Percentiles rank a stretch among this genome's conserved stretches.
These are phyloP conservation scores for Hortaea werneckii DNA, from an alignment of 2,329 filamentous ascomycete species.

Conservation along the genomic window DNA sequence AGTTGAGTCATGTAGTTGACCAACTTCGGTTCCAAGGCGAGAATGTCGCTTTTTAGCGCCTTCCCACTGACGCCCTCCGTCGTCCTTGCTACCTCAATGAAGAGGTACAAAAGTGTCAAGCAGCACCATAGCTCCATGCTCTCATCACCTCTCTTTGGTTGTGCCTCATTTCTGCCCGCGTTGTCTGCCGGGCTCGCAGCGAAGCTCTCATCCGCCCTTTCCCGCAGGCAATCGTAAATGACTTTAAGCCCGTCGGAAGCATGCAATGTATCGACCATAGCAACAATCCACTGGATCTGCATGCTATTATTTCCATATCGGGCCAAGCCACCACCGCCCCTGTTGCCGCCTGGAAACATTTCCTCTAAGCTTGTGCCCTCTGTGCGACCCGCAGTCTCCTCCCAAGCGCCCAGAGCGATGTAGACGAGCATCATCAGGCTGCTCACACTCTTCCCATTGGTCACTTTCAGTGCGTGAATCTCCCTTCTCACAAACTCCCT, in stretches of 20 bases:
- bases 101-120: slow-evolving; percentile 39
- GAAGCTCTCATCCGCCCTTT: slow-evolving; percentile 20
- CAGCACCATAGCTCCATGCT: slow-evolving; percentile 38
- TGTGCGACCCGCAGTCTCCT: slow-evolving; percentile 37
- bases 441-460: slow-evolving; percentile 21
- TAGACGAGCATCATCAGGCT: slow-evolving; percentile 36
- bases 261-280: slow-evolving; percentile 33
- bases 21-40: slow-evolving; percentile 46
- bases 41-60: slow-evolving; percentile 22
- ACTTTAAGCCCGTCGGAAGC: slow-evolving; percentile 30
- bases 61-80: slow-evolving; percentile 15
- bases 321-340: slow-evolving; percentile 21
- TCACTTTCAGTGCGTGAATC: slow-evolving; percentile 26
- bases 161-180: slow-evolving; percentile 16
- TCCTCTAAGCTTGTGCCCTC: slow-evolving; percentile 17
- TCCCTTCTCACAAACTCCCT: slow-evolving; percentile 46
- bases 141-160: slow-evolving; percentile 18
- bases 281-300: slow-evolving; percentile 37
- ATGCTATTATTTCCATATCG: slow-evolving; percentile 26
- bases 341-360: slow-evolving; percentile 14
- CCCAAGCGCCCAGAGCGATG: slow-evolving; percentile 39
- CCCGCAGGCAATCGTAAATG: slow-evolving; percentile 31
- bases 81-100: slow-evolving; percentile 36
- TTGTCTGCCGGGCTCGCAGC: slow-evolving; percentile 5
- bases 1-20: slow-evolving; percentile 60